Evolutionary conservation across 176 grass and related monocot genomes (phyloP).

Genomic region (Canna indica): DNA sequence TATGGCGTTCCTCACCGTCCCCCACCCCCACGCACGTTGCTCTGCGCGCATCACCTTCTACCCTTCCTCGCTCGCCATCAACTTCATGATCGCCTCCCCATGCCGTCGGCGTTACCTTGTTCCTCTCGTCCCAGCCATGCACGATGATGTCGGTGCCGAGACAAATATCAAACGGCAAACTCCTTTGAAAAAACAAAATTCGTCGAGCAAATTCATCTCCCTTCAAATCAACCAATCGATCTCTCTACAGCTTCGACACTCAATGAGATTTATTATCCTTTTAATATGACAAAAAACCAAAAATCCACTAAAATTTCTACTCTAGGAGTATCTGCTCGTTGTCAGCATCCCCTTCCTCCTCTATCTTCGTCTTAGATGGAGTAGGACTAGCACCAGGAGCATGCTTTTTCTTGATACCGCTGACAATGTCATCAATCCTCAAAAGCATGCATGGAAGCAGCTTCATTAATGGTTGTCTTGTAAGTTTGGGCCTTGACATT

Average conservation of each 20-base stretch:
- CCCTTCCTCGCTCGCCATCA: slow-evolving; percentile 7
- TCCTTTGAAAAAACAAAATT: too few species aligned
- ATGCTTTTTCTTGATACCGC: slow-evolving; percentile 89
- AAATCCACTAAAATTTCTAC: slow-evolving; percentile 13
- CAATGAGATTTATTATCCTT: too few species aligned
- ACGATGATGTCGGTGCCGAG: background rate
- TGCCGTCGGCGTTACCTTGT: background rate
- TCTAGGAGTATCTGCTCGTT: slow-evolving; percentile 94
- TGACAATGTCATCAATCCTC: slow-evolving; percentile 93
- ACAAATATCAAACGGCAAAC: too few species aligned
- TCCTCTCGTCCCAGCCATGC: background rate
- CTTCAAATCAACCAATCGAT: too few species aligned
- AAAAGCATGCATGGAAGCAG: slow-evolving; percentile 95
- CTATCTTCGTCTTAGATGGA: slow-evolving; percentile 67
- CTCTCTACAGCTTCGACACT: too few species aligned
- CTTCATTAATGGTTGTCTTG: slow-evolving; percentile 89
- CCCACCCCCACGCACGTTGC: background rate
- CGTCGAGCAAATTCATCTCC: too few species aligned
- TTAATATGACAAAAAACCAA: too few species aligned
- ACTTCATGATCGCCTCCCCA: background rate
- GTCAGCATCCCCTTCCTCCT: slow-evolving; percentile 75
- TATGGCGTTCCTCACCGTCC: background rate
- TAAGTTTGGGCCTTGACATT: slow-evolving; percentile 94
- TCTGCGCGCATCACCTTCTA: background rate
- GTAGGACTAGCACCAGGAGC: slow-evolving; percentile 52